Evolutionary conservation across 2,329 filamentous ascomycete genomes (phyloP), one percentile per base, ranked within the genome.

Genomic region (Orbilia quercus): DNA sequence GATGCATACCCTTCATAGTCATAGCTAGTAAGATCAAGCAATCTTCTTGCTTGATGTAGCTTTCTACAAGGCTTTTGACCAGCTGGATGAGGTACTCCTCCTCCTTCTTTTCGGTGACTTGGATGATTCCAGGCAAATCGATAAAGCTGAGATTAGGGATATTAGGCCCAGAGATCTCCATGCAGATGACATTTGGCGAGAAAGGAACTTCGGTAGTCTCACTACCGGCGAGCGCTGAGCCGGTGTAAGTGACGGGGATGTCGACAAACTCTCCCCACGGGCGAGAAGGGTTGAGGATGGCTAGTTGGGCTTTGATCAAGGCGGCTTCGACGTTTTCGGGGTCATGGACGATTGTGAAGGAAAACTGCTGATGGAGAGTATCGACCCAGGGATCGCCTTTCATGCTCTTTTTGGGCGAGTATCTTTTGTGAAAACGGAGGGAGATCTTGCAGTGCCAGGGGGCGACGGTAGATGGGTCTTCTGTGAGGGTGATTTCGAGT

Each of bases 121-220:
- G 77, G 34, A 78, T 77, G 12, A 78, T 75, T 45, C 77, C 77
- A 7, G 77, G 77, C 23, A 78, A 63, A 62, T 78, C 77, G 71
- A 78, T 78, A 45, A 78, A 78, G 12, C 76, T 76, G 23, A 78
- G 67, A 63, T 78, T 77, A 6, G 77, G 77, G 31, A 78, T 64
- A 31, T 75, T 74, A 14, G 72, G 71, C 3, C 75, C 77, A 2
- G 75, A 77, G 23, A 78, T 78, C 58, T 78, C 77, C 75, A 78
- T 76, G 38, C 76, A 77, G 36, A 78, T 76, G 7, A 78, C 77
- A 47, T 78, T 78, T 14, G 77, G 77, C 11, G 75, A 77, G 53
- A 78, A 78, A 22, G 76, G 77, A 1, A 78, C 76, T 28, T 78
- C 76, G 18, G 75, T 67, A 1, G 63, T 63, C 23, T 53, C 34